Evolutionary conservation across 805 yeast genomes (phyloP), one percentile per base, ranked within the genome.

Genomic region (Blastobotrys attinorum): DNA sequence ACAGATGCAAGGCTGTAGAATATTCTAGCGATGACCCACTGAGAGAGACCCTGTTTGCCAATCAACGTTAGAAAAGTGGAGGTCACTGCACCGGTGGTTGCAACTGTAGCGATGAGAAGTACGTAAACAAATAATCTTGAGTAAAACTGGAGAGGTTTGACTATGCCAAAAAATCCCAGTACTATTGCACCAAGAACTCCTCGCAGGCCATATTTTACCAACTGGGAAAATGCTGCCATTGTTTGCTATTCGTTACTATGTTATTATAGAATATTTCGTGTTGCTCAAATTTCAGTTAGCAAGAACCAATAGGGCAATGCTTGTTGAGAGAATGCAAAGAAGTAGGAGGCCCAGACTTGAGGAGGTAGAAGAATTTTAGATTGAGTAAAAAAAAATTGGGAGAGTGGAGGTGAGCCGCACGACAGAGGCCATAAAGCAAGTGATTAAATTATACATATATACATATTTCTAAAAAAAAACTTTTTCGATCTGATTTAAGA

Each of bases 21-120:
- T 37, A 81, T 83, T 50, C 95, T 71, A 1, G 96, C 97, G 8
- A 90, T 86, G 17, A 88, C 69, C 77, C 88, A 88, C 65, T 92
- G 98, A 1, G 95, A 79, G 39, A 88, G 71, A 43, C 82, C 80
- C 53, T 77, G 79, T 61, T 83, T 83, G 20, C 96, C 94, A 13
- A 81, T 51, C 4, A 87, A 42, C 1, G 84, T 66, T 41, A 87
- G 69, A 4, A 76, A 48, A 1, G 84, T 59, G 1, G 97, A 87
- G 18, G 88, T 84, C 7, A 83, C 40, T 2, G 84, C 84, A 46
- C 96, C 96, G 37, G 62, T 62, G 17, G 55, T 40, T 6, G 65
- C 70, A 47, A 59, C 50, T n/a, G 56, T 39, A 18, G 48, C 44
- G 23, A 65, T 46, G 37, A 56, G 40, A 29, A 62, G 31, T 36